Evolutionary conservation across 176 grass and related monocot species (phyloP), one percentile per base, ranked within the genome.

Genomic region (Triticum turgidum): DNA sequence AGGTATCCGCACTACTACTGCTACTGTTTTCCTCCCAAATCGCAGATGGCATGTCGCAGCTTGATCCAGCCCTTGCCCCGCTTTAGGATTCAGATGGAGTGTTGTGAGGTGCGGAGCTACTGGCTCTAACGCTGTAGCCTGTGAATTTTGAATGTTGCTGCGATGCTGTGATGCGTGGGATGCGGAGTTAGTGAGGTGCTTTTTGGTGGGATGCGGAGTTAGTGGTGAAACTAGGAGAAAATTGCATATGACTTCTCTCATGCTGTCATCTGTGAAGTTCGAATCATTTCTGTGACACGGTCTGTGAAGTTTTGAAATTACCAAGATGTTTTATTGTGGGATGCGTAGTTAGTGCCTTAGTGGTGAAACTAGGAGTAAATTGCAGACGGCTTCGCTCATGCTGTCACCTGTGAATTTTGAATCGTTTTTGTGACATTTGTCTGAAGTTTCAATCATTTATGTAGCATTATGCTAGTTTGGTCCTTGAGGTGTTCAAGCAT

Each of bases 1-100:
- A 95, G 96, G 96, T 98, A 85, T 21, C 9, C 21, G 25, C 42
- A 3, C 39, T 64, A 7, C 18, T 0, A 12, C 25, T 39, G 13
- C 24, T 30, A 10, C 44, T 10, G 42, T 75, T 0, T 38, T n/a
- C 30, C 29, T 37, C 37, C 24, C 29, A 1, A 61, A 35, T 59
- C 63, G 51, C 41, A 24, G 51, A 24, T 61, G 62, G 3, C 44
- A 8, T 6, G 32, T 4, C 27, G 4, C 61, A 1, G 4, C 29
- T 21, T 82, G 63, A 77, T 82, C 61, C 63, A 1, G 39, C 38
- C 25, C 17, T 4, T 17, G 15, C 27, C 7, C 21, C 69, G 52
- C 63, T 32, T 68, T 17, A 35, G 65, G 37, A 61, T 80, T 83
- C 10, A 11, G 34, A 37, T 61, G 8, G 3, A 11, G 30, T 5